Percentiles rank a stretch among this genome's conserved stretches.
Conservation (phyloP, 352 stramenopile species). For the Phytophthora hibernalis region DNA sequence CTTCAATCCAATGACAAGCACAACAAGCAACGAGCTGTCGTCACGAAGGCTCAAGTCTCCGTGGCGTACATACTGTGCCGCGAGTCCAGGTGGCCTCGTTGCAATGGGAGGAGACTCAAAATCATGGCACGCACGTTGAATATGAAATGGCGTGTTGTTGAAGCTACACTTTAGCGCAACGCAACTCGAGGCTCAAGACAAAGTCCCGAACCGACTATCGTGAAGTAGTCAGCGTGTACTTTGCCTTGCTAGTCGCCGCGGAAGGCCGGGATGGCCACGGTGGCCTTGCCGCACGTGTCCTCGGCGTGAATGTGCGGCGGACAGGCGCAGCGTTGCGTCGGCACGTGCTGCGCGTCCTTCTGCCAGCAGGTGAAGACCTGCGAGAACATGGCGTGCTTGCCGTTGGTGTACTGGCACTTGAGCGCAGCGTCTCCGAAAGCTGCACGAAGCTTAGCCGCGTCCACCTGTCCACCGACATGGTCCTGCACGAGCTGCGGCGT, state of each 20-base stretch:
- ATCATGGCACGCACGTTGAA: constrained; percentile 15
- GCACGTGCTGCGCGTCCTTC: constrained; percentile 64
- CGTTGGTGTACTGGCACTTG: constrained; percentile 33
- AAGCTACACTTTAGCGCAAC: constrained; percentile 30
- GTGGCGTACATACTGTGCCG: constrained; percentile 22
- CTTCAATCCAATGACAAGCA: constrained; percentile 21
- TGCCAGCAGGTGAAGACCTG: constrained; percentile 87
- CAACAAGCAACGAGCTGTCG: constrained; percentile 13
- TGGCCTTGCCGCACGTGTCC: constrained; percentile 67
- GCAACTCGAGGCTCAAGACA: too few species aligned
- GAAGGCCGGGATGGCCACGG: constrained; percentile 69
- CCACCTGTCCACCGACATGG: constrained; percentile 61
- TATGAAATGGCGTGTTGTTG: constrained; percentile 22
- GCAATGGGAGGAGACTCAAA: constrained; percentile 16
- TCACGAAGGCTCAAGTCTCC: constrained; percentile 5
- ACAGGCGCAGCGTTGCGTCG: constrained; percentile 60
- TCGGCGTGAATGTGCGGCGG: constrained; percentile 70
- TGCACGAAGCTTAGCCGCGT: constrained; percentile 49
- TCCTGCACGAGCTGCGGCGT: constrained; percentile 73
- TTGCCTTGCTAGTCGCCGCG: constrained; percentile 23
- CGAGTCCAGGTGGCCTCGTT: constrained; percentile 12
- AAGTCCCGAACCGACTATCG: constrained; percentile 27
- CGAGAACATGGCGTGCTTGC: constrained; percentile 47
- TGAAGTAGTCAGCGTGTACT: constrained; percentile 34
- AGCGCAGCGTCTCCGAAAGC: constrained; percentile 52